Evolutionary conservation across 2,329 filamentous ascomycete genomes (phyloP), one percentile per base, ranked within the genome.

Genomic region (Pyricularia sp.): DNA sequence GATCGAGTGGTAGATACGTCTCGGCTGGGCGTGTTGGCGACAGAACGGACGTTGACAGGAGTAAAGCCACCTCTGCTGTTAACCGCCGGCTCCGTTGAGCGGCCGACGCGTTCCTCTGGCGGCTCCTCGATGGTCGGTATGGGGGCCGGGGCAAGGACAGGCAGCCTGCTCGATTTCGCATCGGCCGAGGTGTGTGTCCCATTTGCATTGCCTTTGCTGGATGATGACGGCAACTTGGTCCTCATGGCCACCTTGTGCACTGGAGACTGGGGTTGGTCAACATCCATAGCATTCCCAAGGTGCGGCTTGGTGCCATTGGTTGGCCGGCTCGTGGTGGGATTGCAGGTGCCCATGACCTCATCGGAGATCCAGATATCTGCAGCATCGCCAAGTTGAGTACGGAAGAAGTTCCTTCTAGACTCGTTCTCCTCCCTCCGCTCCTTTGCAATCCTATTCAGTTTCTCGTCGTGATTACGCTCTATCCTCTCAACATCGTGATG

Each of bases 21-120:
- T 20, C 65, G 55, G 63, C 65, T 59, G 23, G 63, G 23, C 17
- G 64, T 68, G 17, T 42, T 66, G 26, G 68, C 50, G 28, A 50
- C 25, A 58, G 66, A 66, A 7, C 67, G 30, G 64, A 68, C 65
- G 68, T 76, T 75, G 25, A 74, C 72, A 0, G 75, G 65, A 1
- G 72, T 73, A 66, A 75, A 75, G 2, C 72, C 70, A 58, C 72
- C 70, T 25, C 64, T 69, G n/a, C 58, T 26, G 5, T 28, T 42
- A 4, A 28, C 65, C n/a, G 36, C 65, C 12, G 66, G 17, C 9
- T 61, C 63, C 10, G 12, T 65, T 28, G 63, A 67, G 30, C n/a
- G 65, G 68, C 26, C 58, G 58, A 61, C 25, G 23, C 58, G 58
- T 17, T 61, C 31, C 36, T 66, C 65, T 26, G 14, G 23, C 20